Evolutionary conservation across 208 protist genomes (phyloP), one percentile per base, ranked within the genome.

Genomic region (Trypanosoma scelopori): DNA sequence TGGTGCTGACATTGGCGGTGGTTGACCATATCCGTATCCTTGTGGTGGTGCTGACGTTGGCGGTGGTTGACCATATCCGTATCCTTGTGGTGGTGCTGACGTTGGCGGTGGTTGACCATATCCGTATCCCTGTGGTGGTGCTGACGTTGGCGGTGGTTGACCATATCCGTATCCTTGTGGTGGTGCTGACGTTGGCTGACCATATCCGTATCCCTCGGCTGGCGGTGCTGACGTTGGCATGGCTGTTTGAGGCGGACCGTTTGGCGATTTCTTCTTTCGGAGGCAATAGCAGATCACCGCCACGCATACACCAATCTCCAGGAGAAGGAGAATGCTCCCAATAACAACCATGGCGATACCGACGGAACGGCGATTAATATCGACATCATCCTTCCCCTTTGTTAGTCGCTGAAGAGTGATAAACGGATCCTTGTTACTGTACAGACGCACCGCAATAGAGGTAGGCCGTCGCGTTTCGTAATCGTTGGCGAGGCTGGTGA

Each of bases 371-470:
- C 23, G 25, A 28, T 43, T 20, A 9, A 58, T 16, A 37, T 48
- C 55, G 30, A 71, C 62, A 16, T 71, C 48, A 30, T 28, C 27
- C 7, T 12, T 55, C 37, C 63, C 63, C 25, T 55, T 27, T 15
- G 63, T 69, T 16, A 47, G 5, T 0, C 46, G 63, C 43, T 69
- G 43, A 7, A 69, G 43, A 9, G 63, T 43, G 16, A 69, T 61
- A 28, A 53, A 69, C n/a, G 66, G 66, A 51, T 72, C 66, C 42
- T 55, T 63, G 35, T 43, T 43, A 30, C 66, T 72, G 50, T 72
- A 72, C 39, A 72, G 42, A 11, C 57, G 66, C 55, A 72, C 66
- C n/a, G 13, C 20, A 57, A 72, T 42, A 30, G 1, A 43, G 16
- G 5, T 45, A n/a, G 47, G 50, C 13, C 41, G 4, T 30, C 1